Conservation (phyloP, 768 basidiomycete genomes). For the Mycena albidolilacea region DNA sequence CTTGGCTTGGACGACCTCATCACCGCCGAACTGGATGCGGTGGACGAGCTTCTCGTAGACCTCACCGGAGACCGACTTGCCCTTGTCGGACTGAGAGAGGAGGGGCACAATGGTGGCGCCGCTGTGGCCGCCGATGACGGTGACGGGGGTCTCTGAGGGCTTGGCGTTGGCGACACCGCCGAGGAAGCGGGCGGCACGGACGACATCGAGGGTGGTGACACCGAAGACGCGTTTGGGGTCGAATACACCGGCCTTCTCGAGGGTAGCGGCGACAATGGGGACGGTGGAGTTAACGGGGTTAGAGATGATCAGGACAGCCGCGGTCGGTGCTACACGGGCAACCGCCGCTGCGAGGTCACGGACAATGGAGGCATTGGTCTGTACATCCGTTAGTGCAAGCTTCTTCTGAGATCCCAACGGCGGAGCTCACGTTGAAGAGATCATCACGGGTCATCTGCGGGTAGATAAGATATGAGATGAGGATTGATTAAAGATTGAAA, state of each 20-base stretch:
- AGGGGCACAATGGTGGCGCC: slow-evolving; percentile 98
- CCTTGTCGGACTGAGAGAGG: slow-evolving; percentile 84
- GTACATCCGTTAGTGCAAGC: not conserved
- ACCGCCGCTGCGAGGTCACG: slow-evolving; percentile 94
- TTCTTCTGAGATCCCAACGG: not conserved
- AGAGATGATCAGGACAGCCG: slow-evolving; percentile 97
- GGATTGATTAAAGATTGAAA: not conserved
- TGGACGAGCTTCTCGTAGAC: slow-evolving; percentile 84
- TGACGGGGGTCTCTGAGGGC: slow-evolving; percentile 78
- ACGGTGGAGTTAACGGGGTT: slow-evolving; percentile 99
- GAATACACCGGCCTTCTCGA: slow-evolving; percentile 93
- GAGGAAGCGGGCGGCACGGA: slow-evolving; percentile 95
- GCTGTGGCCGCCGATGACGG: slow-evolving; percentile 96
- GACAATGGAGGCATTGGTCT: slow-evolving; percentile 99
- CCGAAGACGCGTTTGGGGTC: slow-evolving; percentile 93
- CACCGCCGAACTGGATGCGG: slow-evolving; percentile 98
- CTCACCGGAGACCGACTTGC: slow-evolving; percentile 83
- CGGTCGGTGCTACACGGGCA: slow-evolving; percentile 88
- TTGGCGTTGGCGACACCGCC: slow-evolving; percentile 75
- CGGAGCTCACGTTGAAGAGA: slow-evolving; percentile 86
- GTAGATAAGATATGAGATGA: slow-evolving; percentile 20
- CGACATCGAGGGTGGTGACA: slow-evolving; percentile 98
- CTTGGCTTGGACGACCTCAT: slow-evolving; percentile 99
- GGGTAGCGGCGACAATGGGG: slow-evolving; percentile 94
- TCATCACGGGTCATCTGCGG: slow-evolving; percentile 95